phyloP scores from a whole-genome alignment of 2,329 filamentous ascomycete species.

The Aspergillus ibericus region DNA sequence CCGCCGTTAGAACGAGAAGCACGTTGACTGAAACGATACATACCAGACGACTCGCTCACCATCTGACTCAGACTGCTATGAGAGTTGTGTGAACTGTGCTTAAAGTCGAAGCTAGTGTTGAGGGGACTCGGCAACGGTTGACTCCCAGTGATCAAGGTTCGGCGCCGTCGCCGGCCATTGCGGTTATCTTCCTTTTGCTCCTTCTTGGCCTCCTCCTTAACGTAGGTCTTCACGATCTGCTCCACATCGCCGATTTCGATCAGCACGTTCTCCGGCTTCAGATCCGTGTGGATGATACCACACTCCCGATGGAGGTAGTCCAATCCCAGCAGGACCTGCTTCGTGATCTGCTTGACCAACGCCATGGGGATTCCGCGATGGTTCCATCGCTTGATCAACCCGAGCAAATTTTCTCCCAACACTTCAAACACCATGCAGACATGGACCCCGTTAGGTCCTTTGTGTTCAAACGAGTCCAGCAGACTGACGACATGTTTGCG shows the following conservation, averaged over 20 bases:
- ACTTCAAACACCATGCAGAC: constrained; percentile 99
- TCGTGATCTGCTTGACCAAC: constrained; percentile 97
- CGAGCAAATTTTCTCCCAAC: constrained; percentile 88
- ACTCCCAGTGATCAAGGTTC: constrained; percentile 94
- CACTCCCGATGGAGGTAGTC: constrained; percentile 98
- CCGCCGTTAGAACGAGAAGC: constrained; percentile 33
- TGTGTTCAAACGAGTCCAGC: constrained; percentile 95
- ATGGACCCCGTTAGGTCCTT: constrained; percentile 92
- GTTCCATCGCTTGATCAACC: constrained; percentile 97
- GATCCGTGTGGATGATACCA: constrained; percentile 96
- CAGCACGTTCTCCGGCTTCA: constrained; percentile 96
- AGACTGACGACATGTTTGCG: constrained; percentile 94
- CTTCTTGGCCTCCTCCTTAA: constrained; percentile 68
- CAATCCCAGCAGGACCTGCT: constrained; percentile 91
- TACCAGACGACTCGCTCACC: constrained; percentile 70
- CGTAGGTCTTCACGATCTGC: constrained; percentile 94
- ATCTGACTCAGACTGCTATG: constrained; percentile 81
- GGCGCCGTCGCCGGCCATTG: constrained; percentile 83
- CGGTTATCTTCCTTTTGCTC: constrained; percentile 84
- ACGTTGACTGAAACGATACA: constrained; percentile 38
- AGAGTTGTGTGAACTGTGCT: constrained; percentile 61
- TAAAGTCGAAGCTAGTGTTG: constrained; percentile 81
- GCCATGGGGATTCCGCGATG: constrained; percentile 95
- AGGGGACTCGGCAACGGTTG: constrained; percentile 93
- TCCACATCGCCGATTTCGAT: constrained; percentile 99